phyloP scores from a whole-genome alignment of 2,329 filamentous ascomycete genomes.

The Hypocreales sp. region DNA sequence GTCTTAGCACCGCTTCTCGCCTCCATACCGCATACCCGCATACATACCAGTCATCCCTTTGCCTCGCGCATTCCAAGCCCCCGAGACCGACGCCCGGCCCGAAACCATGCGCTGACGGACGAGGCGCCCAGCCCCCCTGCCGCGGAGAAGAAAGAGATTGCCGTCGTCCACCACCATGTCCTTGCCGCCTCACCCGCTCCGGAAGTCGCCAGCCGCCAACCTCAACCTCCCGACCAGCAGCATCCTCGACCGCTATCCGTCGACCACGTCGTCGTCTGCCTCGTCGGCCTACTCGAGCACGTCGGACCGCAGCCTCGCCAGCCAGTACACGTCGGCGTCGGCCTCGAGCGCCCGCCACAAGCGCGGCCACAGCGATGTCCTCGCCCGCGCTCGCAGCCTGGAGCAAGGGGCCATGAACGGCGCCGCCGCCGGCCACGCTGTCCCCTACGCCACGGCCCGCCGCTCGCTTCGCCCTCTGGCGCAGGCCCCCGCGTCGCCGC shows the following conservation, averaged over 20 bases:
- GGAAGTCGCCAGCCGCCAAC: slow-evolving; percentile 38
- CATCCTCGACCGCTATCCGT: slow-evolving; percentile 44
- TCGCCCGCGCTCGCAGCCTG: slow-evolving; percentile 35
- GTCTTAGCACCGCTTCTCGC: too few species aligned
- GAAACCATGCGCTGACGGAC: slow-evolving; percentile 16
- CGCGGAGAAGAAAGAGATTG: slow-evolving; percentile 2
- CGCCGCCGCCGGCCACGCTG: slow-evolving; percentile 34
- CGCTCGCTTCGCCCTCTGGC: slow-evolving; percentile 64
- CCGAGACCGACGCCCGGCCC: slow-evolving; percentile 10
- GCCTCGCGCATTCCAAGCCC: slow-evolving; percentile 5
- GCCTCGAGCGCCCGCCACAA: slow-evolving; percentile 50
- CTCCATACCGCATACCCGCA: too few species aligned
- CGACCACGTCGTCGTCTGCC: slow-evolving; percentile 54
- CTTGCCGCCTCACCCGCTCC: slow-evolving; percentile 40
- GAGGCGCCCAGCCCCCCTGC: slow-evolving; percentile 6
- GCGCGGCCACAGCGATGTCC: slow-evolving; percentile 60
- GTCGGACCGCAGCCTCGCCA: slow-evolving; percentile 39
- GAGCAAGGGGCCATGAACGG: slow-evolving; percentile 26
- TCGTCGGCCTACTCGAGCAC: slow-evolving; percentile 51
- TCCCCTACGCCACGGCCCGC: slow-evolving; percentile 55
- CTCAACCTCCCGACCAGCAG: slow-evolving; percentile 22
- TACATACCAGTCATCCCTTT: too few species aligned
- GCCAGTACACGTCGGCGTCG: slow-evolving; percentile 58
- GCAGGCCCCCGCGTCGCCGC: slow-evolving; percentile 40
- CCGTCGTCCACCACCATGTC: slow-evolving; percentile 26